Percentiles rank a stretch among this genome's conserved stretches.
These are phyloP conservation scores for Zea mays DNA, from an alignment of 176 grass and related monocot species.

Conservation along the genomic window Zm-B73-REFERENCE-NAM-5.0 NC_050100.1:142848501-142849000, in stretches of 20 bases:
- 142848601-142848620: too few relatives aligned
- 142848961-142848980: background rate
- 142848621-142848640: too few relatives aligned
- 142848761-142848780: background rate
- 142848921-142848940: background rate
- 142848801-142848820: background rate
- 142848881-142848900: background rate
- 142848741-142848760: background rate
- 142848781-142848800: background rate
- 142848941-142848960: constrained; percentile 2
- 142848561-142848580: too few relatives aligned
- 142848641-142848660: too few relatives aligned
- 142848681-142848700: background rate
- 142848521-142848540: too few relatives aligned
- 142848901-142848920: background rate
- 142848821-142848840: background rate
- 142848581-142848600: too few relatives aligned
- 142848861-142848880: background rate
- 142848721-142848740: background rate
- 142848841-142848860: background rate
- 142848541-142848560: too few relatives aligned
- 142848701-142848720: background rate
- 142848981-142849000: too few relatives aligned
- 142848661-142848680: too few relatives aligned
- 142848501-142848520: too few relatives aligned